Base-by-base conservation (phyloP, 2,329 filamentous ascomycete species). In the Nakataea oryzae region DNA sequence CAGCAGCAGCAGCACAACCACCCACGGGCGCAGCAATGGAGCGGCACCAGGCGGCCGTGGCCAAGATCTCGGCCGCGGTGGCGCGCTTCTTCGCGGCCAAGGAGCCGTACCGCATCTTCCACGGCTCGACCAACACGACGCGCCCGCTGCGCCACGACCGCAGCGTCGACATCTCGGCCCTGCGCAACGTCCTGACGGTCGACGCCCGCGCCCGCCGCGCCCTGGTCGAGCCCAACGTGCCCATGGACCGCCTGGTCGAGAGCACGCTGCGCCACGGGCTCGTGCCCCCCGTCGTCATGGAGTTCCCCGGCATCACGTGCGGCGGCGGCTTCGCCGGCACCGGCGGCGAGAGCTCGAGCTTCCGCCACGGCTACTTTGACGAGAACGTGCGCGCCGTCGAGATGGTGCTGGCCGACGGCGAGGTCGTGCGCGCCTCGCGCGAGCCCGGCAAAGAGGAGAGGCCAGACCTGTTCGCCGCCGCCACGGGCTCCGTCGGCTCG, bases 101-200 rank as follows among this genome's bases (percentile, higher is more conserved):
- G 58, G 74, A 79, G 70, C 82, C 87, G 27, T 93, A 89, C 77
- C 84, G 89, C 65, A 90, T 93, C 76, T 86, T 81, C 72, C 89
- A 92, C 77, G 89, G 89, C 67, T 87, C 85, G 54, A 91, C 89
- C 61, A 92, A 92, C 77, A 88, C 83, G 70, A 92, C 89, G 58
- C 85, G 81, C 6, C 81, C 81, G 74, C 64, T 82, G 74, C 67
- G 75, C 67, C 67, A 68, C 63, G 71, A 67, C 65, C 75, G 72
- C 63, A 75, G 76, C 63, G 78, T 92, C 66, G 87, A 91, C 75
- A 91, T 89, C 69, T 85, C 84, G 69, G 73, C 76, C 3, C 79
- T 93, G 3, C 76, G 75, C 66, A 77, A 86, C 71, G 86, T 93
- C 29, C 76, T 93, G 41, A 74, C 79, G 13, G 81, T 93, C 63